Evolutionary conservation across 768 basidiomycete species (phyloP), one percentile per base, ranked within the genome.

Genomic region (Lentinula lateritia): DNA sequence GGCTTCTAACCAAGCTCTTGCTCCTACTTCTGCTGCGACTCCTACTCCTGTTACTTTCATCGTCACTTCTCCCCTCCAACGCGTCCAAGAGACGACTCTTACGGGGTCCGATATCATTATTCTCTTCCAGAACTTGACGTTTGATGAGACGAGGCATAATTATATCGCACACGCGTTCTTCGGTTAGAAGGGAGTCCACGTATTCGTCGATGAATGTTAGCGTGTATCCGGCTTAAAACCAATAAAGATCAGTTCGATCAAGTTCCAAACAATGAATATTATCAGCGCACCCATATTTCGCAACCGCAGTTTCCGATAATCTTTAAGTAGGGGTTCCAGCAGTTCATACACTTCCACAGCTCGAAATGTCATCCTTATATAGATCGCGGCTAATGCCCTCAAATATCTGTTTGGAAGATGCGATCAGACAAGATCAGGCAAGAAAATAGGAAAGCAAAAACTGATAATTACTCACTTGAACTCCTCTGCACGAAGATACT

Each of bases 111-210:
- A 99, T 80, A 7, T 98, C 95, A 46, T 92, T 90, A 18, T 87
- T 92, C 70, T 99, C 96, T 76, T 98, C 97, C 28, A 98, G 76
- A 2, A 92, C 86, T 57, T 86, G 83, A 20, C 97, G 84, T 76
- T 91, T 94, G 8, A 86, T 84, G 63, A 98, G 74, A 53, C 97
- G 87, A 15, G 97, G 97, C 50, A 99, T 76, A 67, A 98, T 98
- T 68, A 93, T 92, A 75, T 98, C 97, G 73, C 96, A 98, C 5
- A 94, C 95, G 61, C 95, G 83, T 63, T 98, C 97, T 70, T 96
- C 89, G 5, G 81, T 85, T 36, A 98, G 76, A 9, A 98, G 80
- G 48, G 84, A 78, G 72, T 98, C 87, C 45, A 94, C 81, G 70
- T 93, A 98, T 72, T 97, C 93, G 72, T 98, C 97, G 67, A 98